Percentiles rank a stretch among this genome's conserved stretches.
These are phyloP conservation scores for Ophiocordyceps sinensis DNA, from an alignment of 2,329 filamentous ascomycete genomes.

Conservation along the genomic window DNA sequence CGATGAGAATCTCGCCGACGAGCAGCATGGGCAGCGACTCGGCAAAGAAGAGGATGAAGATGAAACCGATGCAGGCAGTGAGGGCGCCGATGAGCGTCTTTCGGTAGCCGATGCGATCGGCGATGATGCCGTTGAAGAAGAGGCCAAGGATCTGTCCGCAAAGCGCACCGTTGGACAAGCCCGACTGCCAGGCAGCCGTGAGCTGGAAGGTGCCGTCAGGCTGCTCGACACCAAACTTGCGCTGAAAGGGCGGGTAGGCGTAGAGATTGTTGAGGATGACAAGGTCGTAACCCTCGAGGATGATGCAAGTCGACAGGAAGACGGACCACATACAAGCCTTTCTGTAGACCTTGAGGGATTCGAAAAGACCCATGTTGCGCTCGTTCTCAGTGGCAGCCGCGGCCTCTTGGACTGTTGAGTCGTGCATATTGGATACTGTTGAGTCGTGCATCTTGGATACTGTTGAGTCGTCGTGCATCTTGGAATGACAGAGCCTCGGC, in stretches of 20 bases:
- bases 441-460: background rate
- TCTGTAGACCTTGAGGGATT: conserved; percentile 24
- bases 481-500: background rate
- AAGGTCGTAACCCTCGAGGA: conserved; percentile 27
- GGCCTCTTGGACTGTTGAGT: conserved; percentile 6
- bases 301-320: conserved; percentile 20
- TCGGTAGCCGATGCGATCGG: conserved; percentile 30
- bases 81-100: conserved; percentile 31
- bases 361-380: conserved; percentile 15
- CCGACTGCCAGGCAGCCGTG: conserved; percentile 36
- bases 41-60: conserved; percentile 35
- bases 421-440: background rate
- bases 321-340: conserved; percentile 23
- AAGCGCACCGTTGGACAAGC: conserved; percentile 30
- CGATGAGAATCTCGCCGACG: conserved; percentile 29
- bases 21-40: conserved; percentile 24
- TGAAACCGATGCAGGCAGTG: conserved; percentile 22
- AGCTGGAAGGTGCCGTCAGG: conserved; percentile 27
- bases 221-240: conserved; percentile 21
- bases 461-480: conserved; percentile 1
- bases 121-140: conserved; percentile 31
- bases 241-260: conserved; percentile 22
- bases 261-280: conserved; percentile 25
- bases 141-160: conserved; percentile 36
- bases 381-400: conserved; percentile 17